Evolutionary conservation across 1,284 basidiomycete species (phyloP), one percentile per base, ranked within the genome.

Genomic region (Apiotrichum laibachii): DNA sequence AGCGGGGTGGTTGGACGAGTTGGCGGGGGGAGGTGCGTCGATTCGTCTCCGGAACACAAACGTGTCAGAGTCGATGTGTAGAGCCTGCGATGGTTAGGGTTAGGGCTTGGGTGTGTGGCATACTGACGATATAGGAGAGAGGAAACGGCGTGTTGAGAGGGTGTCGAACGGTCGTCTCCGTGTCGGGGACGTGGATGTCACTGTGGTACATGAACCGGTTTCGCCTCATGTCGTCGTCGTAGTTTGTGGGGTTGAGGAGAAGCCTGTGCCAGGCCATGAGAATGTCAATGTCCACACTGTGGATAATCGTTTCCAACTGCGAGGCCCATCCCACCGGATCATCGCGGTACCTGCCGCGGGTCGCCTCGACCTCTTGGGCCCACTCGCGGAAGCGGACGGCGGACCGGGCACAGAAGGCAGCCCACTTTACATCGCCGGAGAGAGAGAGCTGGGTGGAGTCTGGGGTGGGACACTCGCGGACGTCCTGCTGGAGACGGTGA

Each of bases 191-290:
- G n/a, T n/a, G n/a, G n/a, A n/a, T n/a, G n/a, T n/a, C n/a, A n/a
- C n/a, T n/a, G n/a, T n/a, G n/a, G n/a, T n/a, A n/a, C n/a, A n/a
- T n/a, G n/a, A n/a, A n/a, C n/a, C n/a, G n/a, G n/a, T n/a, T n/a
- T n/a, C 62, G 53, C 26, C 44, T 45, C 35, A 57, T 53, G 60
- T 72, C 70, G 31, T 62, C 53, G 5, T 61, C 49, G 47, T 69
- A 72, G 18, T 44, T 53, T 26, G 53, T 45, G 12, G 73, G 73
- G 56, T 72, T 73, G 60, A 75, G 66, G 56, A 71, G 61, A 57
- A 72, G 68, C 9, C 67, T 59, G 62, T 72, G 72, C 73, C 73
- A 75, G 16, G 59, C 60, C 69, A 72, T 70, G 54, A 75, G 49
- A 6, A 72, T 55, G 26, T 63, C 67, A 42, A 72, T 54, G 33